A percentile compares a stretch with the other conserved stretches of the same genome.
phyloP scores from a whole-genome alignment of 805 yeast genomes.

The Candida silvatica region DNA sequence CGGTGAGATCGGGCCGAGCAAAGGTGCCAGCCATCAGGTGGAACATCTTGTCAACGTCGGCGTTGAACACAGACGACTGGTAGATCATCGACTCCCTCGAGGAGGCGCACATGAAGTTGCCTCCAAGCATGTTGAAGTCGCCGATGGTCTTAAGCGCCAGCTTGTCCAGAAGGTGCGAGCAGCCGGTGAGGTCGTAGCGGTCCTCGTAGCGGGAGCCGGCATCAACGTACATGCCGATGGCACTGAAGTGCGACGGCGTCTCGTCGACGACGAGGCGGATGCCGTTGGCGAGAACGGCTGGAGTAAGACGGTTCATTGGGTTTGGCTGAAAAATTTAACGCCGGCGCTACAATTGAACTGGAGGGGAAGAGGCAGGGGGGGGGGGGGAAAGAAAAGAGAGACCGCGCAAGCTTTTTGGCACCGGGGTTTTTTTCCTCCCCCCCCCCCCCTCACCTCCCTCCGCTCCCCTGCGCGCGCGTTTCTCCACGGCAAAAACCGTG shows the following conservation, averaged over 20 bases:
- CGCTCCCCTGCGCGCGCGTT: too few relatives aligned
- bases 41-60: constrained; percentile 74
- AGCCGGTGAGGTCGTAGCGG: constrained; percentile 47
- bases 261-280: constrained; percentile 76
- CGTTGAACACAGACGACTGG: constrained; percentile 90
- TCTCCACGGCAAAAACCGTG: too few relatives aligned
- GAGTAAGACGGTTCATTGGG: too few relatives aligned
- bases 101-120: constrained; percentile 88
- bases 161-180: constrained; percentile 78
- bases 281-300: too few relatives aligned
- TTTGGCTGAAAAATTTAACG: too few relatives aligned
- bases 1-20: constrained; percentile 55
- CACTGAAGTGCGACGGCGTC: constrained; percentile 85
- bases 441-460: too few relatives aligned
- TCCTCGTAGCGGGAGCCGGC: constrained; percentile 88
- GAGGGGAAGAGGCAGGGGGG: too few relatives aligned
- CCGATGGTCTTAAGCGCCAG: constrained; percentile 73
- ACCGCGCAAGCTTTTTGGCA: too few relatives aligned
- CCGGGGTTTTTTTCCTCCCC: too few relatives aligned
- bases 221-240: constrained; percentile 79
- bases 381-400: too few relatives aligned
- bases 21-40: constrained; percentile 72
- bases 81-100: constrained; percentile 88
- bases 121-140: constrained; percentile 69
- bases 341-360: too few relatives aligned